These are phyloP conservation scores for Geranomyces michiganensis DNA, from an alignment of 192 early-diverging fungal species.

Conservation along the genomic window DNA sequence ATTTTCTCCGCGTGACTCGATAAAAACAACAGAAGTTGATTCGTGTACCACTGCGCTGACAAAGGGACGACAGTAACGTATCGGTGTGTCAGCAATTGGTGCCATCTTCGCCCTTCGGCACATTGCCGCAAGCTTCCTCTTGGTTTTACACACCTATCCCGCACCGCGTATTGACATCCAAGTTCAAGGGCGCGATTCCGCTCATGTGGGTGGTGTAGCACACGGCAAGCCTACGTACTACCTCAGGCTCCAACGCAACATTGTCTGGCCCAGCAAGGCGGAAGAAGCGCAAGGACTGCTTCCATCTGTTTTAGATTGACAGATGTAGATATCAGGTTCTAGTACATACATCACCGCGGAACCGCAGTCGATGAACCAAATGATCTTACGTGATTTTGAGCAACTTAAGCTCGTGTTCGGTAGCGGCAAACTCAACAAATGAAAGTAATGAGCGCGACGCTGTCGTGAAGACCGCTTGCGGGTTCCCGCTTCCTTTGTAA, in stretches of 20 bases:
- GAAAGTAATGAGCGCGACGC: not conserved
- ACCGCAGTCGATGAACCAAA: not conserved
- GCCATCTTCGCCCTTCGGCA: too few relatives aligned
- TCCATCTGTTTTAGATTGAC: constrained; percentile 7
- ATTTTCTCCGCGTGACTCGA: too few relatives aligned
- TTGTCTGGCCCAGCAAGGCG: not conserved
- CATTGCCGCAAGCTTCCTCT: too few relatives aligned
- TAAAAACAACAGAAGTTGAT: too few relatives aligned
- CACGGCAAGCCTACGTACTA: not conserved
- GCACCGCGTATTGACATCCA: constrained; percentile 1
- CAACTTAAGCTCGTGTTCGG: constrained; percentile 5
- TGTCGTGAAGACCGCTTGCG: not conserved
- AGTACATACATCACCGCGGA: too few relatives aligned
- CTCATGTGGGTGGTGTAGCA: not conserved
- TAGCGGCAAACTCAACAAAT: constrained; percentile 7
- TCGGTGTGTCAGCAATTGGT: too few relatives aligned
- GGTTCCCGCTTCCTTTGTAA: not conserved
- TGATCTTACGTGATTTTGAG: not conserved
- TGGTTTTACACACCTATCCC: not conserved
- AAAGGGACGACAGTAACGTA: too few relatives aligned
- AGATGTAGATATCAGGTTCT: too few relatives aligned
- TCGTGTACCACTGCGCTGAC: too few relatives aligned
- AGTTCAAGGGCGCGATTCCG: not conserved
- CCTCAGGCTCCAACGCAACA: not conserved
- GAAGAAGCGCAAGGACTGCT: not conserved